Evolutionary conservation across 1,284 basidiomycete species (phyloP), one percentile per base, ranked within the genome.

Genomic region (Ganoderma boninense): DNA sequence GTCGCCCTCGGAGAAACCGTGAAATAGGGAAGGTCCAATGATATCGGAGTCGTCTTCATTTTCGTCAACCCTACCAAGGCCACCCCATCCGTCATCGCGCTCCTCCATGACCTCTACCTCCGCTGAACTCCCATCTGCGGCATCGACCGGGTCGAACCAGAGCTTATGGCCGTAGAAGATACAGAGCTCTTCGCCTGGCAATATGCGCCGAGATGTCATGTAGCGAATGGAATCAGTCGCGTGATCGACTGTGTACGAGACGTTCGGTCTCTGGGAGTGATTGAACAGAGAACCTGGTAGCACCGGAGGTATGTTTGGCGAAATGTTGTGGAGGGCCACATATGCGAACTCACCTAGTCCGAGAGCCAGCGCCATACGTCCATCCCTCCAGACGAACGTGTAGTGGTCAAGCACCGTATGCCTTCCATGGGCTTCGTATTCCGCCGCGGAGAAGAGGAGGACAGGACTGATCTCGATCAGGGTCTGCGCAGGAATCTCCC

Each of bases 401-500:
- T 97, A 97, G 64, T 93, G 90, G 74, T 97, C 93, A 18, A 97
- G 82, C 0, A 93, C 81, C 0, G 94, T 97, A 75, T 92, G 84
- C 73, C 82, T 86, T 67, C 91, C 93, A 77, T 93, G 86, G 8
- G 81, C 76, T 60, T 89, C 86, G 79, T 96, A 96, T 80, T 96
- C 95, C 40, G 89, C 85, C 62, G 88, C 85, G 0, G 84, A 82
- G 75, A 97, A 90, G 8, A 98, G 84, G 13, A 98, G 84, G n/a
- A 96, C 94, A 0, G 97, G 97, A 69, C 92, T 94, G 72, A 92
- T 89, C 79, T 98, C 97, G 69, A 98, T 79, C 14, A 94, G 69
- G 0, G 91, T 93, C 20, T 90, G 86, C 1, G 87, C 83, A 13
- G 89, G 84, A 67, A 97, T 92, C 42, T 79, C 73, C 44, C 82